Evolutionary conservation across 2,329 filamentous ascomycete genomes (phyloP).

Genomic region (Claviceps sp.): DNA sequence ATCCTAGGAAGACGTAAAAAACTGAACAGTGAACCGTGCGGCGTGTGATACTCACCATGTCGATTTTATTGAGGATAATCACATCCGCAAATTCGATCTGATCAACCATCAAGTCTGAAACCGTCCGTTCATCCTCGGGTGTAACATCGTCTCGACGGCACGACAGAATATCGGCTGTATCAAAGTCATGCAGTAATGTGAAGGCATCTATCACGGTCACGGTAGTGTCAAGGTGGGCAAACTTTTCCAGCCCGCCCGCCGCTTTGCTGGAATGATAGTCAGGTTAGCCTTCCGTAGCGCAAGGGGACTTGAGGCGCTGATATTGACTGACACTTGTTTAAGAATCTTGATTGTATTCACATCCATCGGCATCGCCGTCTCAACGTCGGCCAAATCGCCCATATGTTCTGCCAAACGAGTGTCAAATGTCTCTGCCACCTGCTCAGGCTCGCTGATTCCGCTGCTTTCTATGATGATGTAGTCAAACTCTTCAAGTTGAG

Average conservation of each 20-base stretch:
- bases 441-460: constrained; percentile 59
- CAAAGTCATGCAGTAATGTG: constrained; percentile 58
- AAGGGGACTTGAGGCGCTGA: too few species aligned
- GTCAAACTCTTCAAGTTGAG: constrained; percentile 50
- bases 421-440: constrained; percentile 63
- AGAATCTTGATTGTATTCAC: constrained; percentile 22
- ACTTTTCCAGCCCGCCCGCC: constrained; percentile 50
- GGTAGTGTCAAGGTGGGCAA: constrained; percentile 56
- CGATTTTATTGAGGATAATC: constrained; percentile 57
- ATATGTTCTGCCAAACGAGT: constrained; percentile 37
- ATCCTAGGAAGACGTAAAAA: not conserved
- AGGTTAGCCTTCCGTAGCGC: not conserved
- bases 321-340: constrained; percentile 19
- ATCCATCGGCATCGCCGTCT: constrained; percentile 19
- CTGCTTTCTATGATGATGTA: constrained; percentile 62
- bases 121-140: constrained; percentile 57
- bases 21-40: not conserved
- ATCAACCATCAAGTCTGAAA: constrained; percentile 64
- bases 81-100: constrained; percentile 70
- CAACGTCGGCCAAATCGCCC: constrained; percentile 19
- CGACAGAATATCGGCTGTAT: constrained; percentile 54
- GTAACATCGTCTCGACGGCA: constrained; percentile 48
- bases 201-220: constrained; percentile 64
- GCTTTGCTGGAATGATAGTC: constrained; percentile 23
- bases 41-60: constrained; percentile 34